A percentile compares a stretch with the other conserved stretches of the same genome.
These are phyloP conservation scores for Pseudogymnoascus sp. DNA, from an alignment of 2,329 filamentous ascomycete genomes.

Conservation along the genomic window DNA sequence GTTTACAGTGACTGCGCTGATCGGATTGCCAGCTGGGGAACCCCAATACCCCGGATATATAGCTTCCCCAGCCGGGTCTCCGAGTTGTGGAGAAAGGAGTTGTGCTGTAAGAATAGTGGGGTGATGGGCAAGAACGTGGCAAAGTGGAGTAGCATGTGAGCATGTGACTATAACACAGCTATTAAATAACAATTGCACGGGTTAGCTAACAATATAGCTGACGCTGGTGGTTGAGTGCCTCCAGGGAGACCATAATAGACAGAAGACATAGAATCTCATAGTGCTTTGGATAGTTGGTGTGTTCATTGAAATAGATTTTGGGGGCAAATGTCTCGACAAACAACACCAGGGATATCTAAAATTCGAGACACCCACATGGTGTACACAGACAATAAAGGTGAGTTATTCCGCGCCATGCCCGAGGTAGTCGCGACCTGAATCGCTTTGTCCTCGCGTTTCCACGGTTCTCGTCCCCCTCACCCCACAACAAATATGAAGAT, in stretches of 20 bases:
- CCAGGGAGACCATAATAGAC: background rate
- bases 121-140: background rate
- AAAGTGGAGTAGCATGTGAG: background rate
- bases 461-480: background rate
- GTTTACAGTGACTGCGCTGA: background rate
- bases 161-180: background rate
- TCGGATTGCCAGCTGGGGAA: background rate
- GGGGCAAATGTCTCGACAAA: background rate
- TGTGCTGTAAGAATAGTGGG: background rate
- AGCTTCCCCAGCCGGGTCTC: background rate
- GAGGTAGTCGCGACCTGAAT: background rate
- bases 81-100: background rate
- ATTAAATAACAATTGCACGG: background rate
- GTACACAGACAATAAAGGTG: background rate
- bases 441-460: background rate
- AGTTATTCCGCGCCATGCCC: background rate
- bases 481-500: background rate
- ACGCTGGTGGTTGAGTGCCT: background rate
- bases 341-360: background rate
- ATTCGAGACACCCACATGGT: background rate
- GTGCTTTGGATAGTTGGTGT: background rate
- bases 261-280: background rate
- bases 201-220: background rate
- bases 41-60: background rate
- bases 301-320: background rate